Evolutionary conservation across 2,329 filamentous ascomycete species (phyloP).

Genomic region (Alternaria brassicicola): DNA sequence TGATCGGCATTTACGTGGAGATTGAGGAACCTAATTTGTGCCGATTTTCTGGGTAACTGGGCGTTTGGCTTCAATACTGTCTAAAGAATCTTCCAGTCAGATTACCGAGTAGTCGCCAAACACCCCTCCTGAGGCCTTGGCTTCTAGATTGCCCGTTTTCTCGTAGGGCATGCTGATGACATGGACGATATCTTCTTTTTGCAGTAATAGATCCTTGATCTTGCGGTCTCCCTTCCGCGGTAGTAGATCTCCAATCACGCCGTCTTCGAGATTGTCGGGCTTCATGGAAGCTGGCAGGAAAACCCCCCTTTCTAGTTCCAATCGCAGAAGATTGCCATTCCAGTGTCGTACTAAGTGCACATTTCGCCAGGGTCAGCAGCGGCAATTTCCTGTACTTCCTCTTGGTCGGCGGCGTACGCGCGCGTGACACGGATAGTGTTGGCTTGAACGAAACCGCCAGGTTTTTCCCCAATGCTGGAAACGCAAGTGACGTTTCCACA

Average conservation of each 20-base stretch:
- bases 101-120: neutral
- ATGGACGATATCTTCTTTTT: neutral
- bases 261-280: neutral
- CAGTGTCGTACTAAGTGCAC: neutral
- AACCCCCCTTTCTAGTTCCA: neutral
- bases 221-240: no score
- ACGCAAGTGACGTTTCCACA: neutral
- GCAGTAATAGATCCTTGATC: neutral
- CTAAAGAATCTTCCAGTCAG: neutral
- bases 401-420: neutral
- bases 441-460: neutral
- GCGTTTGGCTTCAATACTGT: neutral
- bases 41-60: neutral
- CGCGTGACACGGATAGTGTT: neutral
- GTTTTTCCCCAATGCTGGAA: neutral
- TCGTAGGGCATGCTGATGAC: neutral
- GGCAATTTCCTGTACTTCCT: neutral
- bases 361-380: neutral
- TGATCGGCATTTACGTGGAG: constrained; percentile 4
- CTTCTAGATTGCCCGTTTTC: neutral
- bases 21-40: neutral
- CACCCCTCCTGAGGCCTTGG: neutral
- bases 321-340: neutral
- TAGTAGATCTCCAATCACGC: neutral
- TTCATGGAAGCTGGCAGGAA: neutral